Percentiles rank a stretch among this genome's conserved stretches.
Conservation (phyloP, 2,329 filamentous ascomycete genomes). For the Xylaria hypoxylon region DNA sequence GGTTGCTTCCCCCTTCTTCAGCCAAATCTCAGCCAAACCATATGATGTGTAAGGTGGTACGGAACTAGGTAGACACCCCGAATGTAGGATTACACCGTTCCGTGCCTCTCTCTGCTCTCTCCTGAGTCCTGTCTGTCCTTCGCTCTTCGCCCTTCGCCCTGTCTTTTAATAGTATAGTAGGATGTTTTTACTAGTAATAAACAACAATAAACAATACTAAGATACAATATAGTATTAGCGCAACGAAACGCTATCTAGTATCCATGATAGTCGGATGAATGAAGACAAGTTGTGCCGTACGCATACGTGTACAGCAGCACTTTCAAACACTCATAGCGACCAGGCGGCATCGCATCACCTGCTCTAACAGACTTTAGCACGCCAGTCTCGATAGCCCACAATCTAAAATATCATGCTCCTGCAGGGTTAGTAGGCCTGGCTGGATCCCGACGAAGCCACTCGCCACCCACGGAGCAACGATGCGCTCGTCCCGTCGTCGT, state of each 20-base stretch:
- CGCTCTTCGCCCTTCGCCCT: background rate
- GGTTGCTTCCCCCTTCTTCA: constrained; percentile 13
- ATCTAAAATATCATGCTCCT: constrained; percentile 33
- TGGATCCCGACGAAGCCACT: constrained; percentile 23
- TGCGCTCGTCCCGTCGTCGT: constrained; percentile 1
- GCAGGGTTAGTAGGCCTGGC: constrained; percentile 20
- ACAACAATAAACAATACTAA: no score
- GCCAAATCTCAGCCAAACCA: background rate
- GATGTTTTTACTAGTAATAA: no score
- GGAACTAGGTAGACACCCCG: background rate
- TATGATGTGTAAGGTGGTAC: background rate
- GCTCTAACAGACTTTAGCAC: background rate
- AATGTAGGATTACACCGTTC: background rate
- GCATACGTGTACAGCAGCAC: background rate
- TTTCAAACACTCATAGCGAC: constrained; percentile 5
- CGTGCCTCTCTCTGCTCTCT: no score
- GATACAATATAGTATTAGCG: background rate
- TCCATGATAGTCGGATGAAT: background rate
- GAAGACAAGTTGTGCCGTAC: background rate
- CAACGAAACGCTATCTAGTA: background rate
- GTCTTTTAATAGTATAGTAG: no score
- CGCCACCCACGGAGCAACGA: constrained; percentile 5
- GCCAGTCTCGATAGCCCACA: constrained; percentile 2
- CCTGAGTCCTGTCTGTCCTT: no score
- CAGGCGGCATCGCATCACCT: constrained; percentile 1